phyloP scores from a whole-genome alignment of 2,329 filamentous ascomycete genomes.

The Clonostachys byssicola region DNA sequence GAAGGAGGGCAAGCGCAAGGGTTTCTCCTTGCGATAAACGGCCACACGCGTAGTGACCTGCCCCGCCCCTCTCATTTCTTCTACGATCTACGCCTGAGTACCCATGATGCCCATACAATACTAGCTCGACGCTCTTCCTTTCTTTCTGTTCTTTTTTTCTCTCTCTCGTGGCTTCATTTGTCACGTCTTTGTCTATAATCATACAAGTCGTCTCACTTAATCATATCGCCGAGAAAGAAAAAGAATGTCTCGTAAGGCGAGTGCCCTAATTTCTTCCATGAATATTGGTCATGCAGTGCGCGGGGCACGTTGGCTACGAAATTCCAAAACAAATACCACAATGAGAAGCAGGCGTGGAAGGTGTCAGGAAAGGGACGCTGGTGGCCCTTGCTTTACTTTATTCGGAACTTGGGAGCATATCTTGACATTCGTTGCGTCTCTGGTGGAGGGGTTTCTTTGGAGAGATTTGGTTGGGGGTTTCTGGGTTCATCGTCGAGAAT shows the following conservation, averaged over 20 bases:
- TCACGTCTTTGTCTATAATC: slow-evolving; percentile 32
- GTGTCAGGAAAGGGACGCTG: not conserved
- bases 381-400: not conserved
- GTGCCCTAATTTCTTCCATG: slow-evolving; percentile 18
- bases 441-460: slow-evolving; percentile 7
- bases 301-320: too few species aligned
- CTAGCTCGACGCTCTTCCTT: slow-evolving; percentile 51
- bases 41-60: slow-evolving; percentile 8
- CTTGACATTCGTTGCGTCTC: not conserved
- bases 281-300: too few species aligned
- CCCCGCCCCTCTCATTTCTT: slow-evolving; percentile 10
- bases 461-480: slow-evolving; percentile 11
- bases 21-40: slow-evolving; percentile 91
- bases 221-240: slow-evolving; percentile 21
- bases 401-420: not conserved
- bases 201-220: slow-evolving; percentile 25
- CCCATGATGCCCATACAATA: slow-evolving; percentile 56
- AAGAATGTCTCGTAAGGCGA: slow-evolving; percentile 22
- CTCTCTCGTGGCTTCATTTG: slow-evolving; percentile 27
- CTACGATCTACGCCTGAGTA: slow-evolving; percentile 52
- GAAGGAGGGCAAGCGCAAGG: slow-evolving; percentile 98
- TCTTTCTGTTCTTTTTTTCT: slow-evolving; percentile 38
- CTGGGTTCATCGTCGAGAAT: slow-evolving; percentile 3
- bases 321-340: not conserved
- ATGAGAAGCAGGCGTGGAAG: not conserved